Evolutionary conservation across 805 yeast genomes (phyloP).

Genomic region (Schwanniomyces vanrijiae): DNA sequence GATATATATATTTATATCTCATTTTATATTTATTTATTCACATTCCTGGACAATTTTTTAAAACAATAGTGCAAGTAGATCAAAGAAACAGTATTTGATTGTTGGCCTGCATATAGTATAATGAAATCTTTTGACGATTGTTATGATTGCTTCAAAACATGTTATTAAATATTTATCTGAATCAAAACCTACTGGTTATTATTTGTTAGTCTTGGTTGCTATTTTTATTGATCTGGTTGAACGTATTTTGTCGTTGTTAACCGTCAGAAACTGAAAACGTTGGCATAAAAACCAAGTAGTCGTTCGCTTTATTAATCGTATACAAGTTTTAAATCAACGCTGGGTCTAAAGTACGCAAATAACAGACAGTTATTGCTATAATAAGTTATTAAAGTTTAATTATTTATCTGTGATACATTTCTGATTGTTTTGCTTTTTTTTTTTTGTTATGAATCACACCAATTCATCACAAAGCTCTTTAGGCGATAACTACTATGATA

Average conservation of each 20-base stretch:
- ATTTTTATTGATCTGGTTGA: background rate
- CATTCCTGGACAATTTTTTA: background rate
- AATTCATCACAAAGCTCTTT: slow-evolving; percentile 20
- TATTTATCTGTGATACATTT: background rate
- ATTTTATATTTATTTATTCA: background rate
- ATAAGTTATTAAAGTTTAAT: background rate
- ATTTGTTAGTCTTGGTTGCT: background rate
- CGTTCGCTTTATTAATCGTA: background rate
- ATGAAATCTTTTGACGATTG: background rate
- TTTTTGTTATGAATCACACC: slow-evolving; percentile 15
- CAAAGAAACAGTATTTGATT: background rate
- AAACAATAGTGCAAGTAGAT: background rate
- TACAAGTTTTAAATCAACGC: background rate
- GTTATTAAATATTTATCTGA: background rate
- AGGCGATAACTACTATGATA: slow-evolving; percentile 24
- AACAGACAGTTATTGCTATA: background rate
- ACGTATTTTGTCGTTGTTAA: background rate
- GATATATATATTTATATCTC: background rate
- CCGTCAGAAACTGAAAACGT: background rate
- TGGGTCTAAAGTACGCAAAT: background rate
- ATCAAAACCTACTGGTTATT: background rate
- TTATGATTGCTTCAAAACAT: background rate
- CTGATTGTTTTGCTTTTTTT: background rate
- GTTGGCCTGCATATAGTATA: background rate
- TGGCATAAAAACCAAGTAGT: background rate